phyloP scores from a whole-genome alignment of 441 rosid species.

The Adansonia grandidieri region DNA sequence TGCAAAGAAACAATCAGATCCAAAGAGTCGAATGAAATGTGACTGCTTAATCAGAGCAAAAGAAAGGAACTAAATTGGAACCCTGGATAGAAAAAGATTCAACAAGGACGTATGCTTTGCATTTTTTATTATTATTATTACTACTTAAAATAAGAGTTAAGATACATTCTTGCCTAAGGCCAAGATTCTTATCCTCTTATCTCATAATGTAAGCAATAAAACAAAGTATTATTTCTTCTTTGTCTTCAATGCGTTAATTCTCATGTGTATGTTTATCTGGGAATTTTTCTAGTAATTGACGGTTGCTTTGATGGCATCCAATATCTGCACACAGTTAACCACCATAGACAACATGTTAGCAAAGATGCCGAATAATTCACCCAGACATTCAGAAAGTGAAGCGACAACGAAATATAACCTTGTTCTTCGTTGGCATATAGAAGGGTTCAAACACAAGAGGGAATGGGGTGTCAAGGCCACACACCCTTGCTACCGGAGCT shows the following conservation, averaged over 20 bases:
- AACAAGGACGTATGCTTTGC: neutral
- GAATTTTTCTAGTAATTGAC: slow-evolving; percentile 53
- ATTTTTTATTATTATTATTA: neutral
- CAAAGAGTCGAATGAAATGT: too few species aligned
- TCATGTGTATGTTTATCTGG: neutral
- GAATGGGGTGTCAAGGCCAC: slow-evolving; percentile 91
- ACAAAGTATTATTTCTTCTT: slow-evolving; percentile 15
- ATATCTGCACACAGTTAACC: slow-evolving; percentile 50
- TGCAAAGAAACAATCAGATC: too few species aligned
- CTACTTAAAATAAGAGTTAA: neutral
- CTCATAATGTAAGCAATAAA: neutral
- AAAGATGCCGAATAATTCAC: neutral
- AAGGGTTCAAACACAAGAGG: slow-evolving; percentile 95
- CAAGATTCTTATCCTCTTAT: neutral
- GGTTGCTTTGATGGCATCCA: slow-evolving; percentile 78
- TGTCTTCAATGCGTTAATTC: neutral
- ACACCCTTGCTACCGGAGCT: slow-evolving; percentile 86
- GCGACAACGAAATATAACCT: slow-evolving; percentile 41
- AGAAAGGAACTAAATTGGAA: too few species aligned
- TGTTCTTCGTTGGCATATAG: slow-evolving; percentile 88
- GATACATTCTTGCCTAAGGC: neutral
- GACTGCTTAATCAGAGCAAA: neutral
- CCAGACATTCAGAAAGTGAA: neutral
- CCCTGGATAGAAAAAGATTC: neutral
- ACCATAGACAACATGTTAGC: slow-evolving; percentile 24